phyloP scores from a whole-genome alignment of 2,329 filamentous ascomycete genomes.

The Colletotrichum brevisporum region DNA sequence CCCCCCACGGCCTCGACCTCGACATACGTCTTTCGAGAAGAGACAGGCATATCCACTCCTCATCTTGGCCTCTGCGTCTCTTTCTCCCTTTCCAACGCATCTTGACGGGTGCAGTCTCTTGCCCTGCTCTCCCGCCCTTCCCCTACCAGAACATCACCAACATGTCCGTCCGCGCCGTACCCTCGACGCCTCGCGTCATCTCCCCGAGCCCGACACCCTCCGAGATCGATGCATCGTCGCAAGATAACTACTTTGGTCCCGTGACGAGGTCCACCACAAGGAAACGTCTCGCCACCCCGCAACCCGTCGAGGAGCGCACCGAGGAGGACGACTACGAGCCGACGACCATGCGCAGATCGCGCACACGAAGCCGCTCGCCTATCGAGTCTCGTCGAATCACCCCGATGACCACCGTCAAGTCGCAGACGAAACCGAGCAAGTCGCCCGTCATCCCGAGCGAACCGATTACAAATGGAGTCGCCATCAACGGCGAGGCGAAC shows the following conservation, averaged over 20 bases:
- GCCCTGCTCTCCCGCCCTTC: conserved; percentile 73
- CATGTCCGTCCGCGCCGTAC: conserved; percentile 73
- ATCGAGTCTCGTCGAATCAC: conserved; percentile 66
- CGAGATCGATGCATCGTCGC: conserved; percentile 66
- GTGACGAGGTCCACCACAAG: conserved; percentile 80
- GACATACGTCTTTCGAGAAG: conserved; percentile 59
- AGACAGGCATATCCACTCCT: conserved; percentile 65
- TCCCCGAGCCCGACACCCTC: conserved; percentile 87
- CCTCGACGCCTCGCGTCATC: conserved; percentile 87
- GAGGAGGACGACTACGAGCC: conserved; percentile 56
- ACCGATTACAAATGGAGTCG: conserved; percentile 42
- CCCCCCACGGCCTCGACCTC: conserved; percentile 22
- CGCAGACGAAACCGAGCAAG: conserved; percentile 51
- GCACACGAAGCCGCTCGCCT: conserved; percentile 81
- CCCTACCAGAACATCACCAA: conserved; percentile 49
- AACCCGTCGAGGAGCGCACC: conserved; percentile 69
- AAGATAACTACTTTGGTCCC: conserved; percentile 78
- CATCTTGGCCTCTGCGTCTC: conserved; percentile 61
- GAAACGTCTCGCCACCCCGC: conserved; percentile 69
- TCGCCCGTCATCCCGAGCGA: conserved; percentile 42
- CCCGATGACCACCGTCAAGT: conserved; percentile 66
- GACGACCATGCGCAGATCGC: conserved; percentile 71
- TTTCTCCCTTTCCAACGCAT: conserved; percentile 63
- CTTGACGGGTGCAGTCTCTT: conserved; percentile 69
- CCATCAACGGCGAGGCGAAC: conserved; percentile 42